Base-by-base conservation (phyloP, 2,329 filamentous ascomycete genomes). In the Xenosphaeropsis pyriputrescens region DNA sequence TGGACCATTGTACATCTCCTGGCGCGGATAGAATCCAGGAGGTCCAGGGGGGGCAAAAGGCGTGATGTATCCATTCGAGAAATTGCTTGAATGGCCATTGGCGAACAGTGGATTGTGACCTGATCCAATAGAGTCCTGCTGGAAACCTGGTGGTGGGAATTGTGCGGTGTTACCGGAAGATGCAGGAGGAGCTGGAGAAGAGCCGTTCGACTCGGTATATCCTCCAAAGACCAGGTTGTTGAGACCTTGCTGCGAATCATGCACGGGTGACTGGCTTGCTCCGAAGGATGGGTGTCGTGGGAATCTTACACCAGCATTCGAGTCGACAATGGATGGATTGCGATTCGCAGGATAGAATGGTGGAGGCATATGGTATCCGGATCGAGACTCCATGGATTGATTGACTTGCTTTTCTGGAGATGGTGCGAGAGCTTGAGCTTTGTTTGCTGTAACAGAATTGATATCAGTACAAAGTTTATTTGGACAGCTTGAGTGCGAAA, bases 141-240 rank as follows among this genome's bases (percentile, higher is more conserved):
- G 37, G 30, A 39, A 39, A 14, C 45, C 46, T 18, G 39, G 44
- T 37, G 40, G 47, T 47, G 41, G 50, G 57, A 38, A 55, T 36
- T 47, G 48, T 17, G 55, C 49, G 19, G 58, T 46, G 45, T 65
- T 59, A 6, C 61, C 60, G n/a, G 68, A 62, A 12, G 63, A 63
- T 34, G 56, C 60, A 37, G 68, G 69, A 32, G 64, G 64, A 15
- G 60, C 68, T 2, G 74, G 74, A 5, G 74, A 78, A 1, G 72
- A 69, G 38, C 62, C 67, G 47, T 69, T 67, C 11, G 74, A 77
- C 14, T 63, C 66, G 22, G 64, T 57, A 43, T 70, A 68, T 6
- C 60, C 61, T 26, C 69, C 69, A 47, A 77, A 75, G 43, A 74
- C 62, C 37, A 75, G 57, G 50, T 65, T 74, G 29, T 68, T 63